Base-by-base conservation (phyloP, 805 yeast species). In the Jamesozyma rosinii region DNA sequence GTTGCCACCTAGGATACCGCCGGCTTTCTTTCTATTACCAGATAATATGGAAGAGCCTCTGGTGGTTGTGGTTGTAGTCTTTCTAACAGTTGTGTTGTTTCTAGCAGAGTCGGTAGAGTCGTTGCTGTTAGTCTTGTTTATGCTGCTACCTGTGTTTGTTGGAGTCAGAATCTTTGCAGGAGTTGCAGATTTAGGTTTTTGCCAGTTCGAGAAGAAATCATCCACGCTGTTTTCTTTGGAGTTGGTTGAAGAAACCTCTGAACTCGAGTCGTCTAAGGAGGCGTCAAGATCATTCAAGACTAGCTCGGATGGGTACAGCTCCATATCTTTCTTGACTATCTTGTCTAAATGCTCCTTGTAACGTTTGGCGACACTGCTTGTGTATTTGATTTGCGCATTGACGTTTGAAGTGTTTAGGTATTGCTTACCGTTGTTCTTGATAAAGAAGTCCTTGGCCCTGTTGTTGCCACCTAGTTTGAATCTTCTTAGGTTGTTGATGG, bases 401-500 rank as follows among this genome's bases (percentile, higher is more conserved):
- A 69, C 71, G 44, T 71, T 71, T 3, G 61, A 53, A 13, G 64
- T 60, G 31, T 54, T 58, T 39, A 92, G 66, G 52, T 69, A 79
- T 53, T 79, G 76, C 20, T 87, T 72, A 20, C 97, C 97, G 36
- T 95, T 95, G 59, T 89, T 81, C 64, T 85, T 85, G 54, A 75
- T 63, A 63, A 83, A 84, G 58, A 75, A 92, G 45, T 86, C 95
- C 49, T 81, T 80, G 38, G 95, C 95, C 41, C 72, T 74, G 55
- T 81, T 81, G 64, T 92, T 92, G 22, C 97, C 98, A 51, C 97
- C 97, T 47, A 84, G 79, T 61, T 89, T 87, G 77, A 92, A 87
- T 61, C 86, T 77, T 56, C 98, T 78, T 59, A 92, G 72, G 64
- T 92, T 95, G 57, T 77, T 79, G 55, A 88, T 75, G 35, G 89